Conservation (phyloP, 2,329 filamentous ascomycete genomes). For the Claviceps pusilla region DNA sequence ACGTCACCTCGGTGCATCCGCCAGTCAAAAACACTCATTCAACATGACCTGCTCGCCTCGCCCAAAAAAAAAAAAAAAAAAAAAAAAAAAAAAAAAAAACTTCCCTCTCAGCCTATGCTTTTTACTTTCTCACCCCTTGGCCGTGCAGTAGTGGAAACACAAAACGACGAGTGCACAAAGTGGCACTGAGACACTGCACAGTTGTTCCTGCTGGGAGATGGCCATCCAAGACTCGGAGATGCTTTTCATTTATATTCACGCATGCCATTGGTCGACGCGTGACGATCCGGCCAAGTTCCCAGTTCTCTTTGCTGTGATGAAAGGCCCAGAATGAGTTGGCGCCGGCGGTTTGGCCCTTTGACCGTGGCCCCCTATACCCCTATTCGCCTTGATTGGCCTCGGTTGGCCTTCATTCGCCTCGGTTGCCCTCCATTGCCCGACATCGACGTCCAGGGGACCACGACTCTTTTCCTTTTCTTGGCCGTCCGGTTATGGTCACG, state of each 20-base stretch:
- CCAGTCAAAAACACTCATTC: not conserved
- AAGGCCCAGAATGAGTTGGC: not conserved
- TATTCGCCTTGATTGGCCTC: not conserved
- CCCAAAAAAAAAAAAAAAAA: not conserved
- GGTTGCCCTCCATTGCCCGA: not conserved
- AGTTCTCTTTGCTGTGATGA: not conserved
- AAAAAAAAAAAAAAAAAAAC: no score
- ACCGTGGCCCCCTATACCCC: no score
- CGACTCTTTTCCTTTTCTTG: not conserved
- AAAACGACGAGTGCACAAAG: not conserved
- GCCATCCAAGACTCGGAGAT: not conserved
- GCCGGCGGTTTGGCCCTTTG: not conserved
- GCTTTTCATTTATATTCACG: not conserved
- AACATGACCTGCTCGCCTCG: not conserved
- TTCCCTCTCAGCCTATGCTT: not conserved
- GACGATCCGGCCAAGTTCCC: not conserved
- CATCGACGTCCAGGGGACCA: not conserved
- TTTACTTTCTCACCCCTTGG: not conserved
- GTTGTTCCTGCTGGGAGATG: not conserved
- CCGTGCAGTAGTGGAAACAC: conserved; percentile 1
- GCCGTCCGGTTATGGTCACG: not conserved
- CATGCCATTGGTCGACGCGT: not conserved
- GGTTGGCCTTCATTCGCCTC: not conserved
- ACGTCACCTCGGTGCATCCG: not conserved
- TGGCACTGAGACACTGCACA: not conserved